Percentiles rank a stretch among this genome's conserved stretches.
Conservation (phyloP, 176 grass and related monocot species). For the Cenchrus fungigraminus region DNA sequence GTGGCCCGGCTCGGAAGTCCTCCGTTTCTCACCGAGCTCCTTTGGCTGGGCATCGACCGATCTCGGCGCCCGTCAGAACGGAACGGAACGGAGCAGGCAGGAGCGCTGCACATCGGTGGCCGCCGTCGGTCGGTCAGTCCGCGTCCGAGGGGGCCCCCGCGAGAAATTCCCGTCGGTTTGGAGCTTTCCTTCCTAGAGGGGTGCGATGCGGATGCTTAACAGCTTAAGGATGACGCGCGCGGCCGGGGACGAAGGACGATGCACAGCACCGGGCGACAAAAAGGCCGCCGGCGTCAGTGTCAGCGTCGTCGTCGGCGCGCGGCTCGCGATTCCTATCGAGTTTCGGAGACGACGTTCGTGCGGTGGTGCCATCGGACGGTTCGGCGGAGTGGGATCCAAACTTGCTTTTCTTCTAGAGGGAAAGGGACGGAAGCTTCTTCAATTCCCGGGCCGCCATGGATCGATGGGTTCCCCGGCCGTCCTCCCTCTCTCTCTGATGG, state of each 20-base stretch:
- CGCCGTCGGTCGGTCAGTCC: neutral
- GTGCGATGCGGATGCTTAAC: no score
- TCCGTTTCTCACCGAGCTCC: neutral
- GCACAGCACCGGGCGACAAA: neutral
- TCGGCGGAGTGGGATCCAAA: neutral
- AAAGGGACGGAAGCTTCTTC: constrained; percentile 7
- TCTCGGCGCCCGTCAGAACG: neutral
- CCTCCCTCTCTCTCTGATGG: no score
- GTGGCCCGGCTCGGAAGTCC: neutral
- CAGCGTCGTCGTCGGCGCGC: neutral
- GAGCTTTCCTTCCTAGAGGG: neutral
- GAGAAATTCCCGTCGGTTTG: constrained; percentile 23
- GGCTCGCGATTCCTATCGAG: neutral
- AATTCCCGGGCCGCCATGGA: no score
- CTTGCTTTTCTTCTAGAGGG: constrained; percentile 43
- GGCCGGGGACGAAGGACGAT: no score
- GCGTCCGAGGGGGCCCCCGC: neutral
- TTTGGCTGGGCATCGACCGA: neutral
- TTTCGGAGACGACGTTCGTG: neutral
- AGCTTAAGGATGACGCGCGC: neutral
- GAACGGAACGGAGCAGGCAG: neutral
- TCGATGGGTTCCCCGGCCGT: no score
- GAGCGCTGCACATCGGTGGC: no score
- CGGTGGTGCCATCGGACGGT: no score
- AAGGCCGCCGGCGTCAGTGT: neutral